A percentile compares a stretch with the other conserved stretches of the same genome.
phyloP scores from a whole-genome alignment of 1,284 basidiomycete genomes.

The Pseudozyma sp. region DNA sequence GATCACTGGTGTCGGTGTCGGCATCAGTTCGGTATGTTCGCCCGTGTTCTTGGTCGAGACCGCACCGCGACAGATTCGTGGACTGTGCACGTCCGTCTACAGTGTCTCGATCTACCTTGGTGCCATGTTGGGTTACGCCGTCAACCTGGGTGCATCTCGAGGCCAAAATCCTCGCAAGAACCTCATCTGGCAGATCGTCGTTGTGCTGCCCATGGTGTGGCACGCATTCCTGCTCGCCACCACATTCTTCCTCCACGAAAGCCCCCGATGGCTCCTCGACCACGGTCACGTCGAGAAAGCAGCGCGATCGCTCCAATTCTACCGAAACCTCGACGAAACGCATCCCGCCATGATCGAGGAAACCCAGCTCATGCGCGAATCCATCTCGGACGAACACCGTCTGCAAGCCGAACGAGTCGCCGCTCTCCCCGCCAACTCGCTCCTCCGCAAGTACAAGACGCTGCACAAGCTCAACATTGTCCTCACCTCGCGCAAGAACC shows the following conservation, averaged over 20 bases:
- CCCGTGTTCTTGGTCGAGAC: constrained; percentile 35
- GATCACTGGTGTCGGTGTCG: constrained; percentile 30
- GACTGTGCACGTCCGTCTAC: constrained; percentile 39
- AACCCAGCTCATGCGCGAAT: constrained; percentile 23
- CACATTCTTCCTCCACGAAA: constrained; percentile 74
- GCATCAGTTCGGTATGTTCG: constrained; percentile 25
- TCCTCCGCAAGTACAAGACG: constrained; percentile 8
- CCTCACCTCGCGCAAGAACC: constrained; percentile 22
- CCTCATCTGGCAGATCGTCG: constrained; percentile 27
- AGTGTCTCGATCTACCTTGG: constrained; percentile 29
- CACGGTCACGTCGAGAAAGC: constrained; percentile 74
- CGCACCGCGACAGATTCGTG: constrained; percentile 30
- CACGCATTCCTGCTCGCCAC: constrained; percentile 69
- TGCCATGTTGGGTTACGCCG: constrained; percentile 24
- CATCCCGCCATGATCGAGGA: constrained; percentile 27
- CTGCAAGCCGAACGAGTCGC: constrained; percentile 2
- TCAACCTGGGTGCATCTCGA: constrained; percentile 23
- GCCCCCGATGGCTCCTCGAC: constrained; percentile 85
- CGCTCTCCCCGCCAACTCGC: constrained; percentile 15
- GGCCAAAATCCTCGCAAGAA: constrained; percentile 8
- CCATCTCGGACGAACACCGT: constrained; percentile 21
- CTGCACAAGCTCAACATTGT: constrained; percentile 16
- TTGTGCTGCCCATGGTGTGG: constrained; percentile 21
- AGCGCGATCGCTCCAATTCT: constrained; percentile 73
- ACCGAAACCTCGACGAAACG: constrained; percentile 25